phyloP scores from a whole-genome alignment of 1,284 basidiomycete genomes.

The Ustilago curta region DNA sequence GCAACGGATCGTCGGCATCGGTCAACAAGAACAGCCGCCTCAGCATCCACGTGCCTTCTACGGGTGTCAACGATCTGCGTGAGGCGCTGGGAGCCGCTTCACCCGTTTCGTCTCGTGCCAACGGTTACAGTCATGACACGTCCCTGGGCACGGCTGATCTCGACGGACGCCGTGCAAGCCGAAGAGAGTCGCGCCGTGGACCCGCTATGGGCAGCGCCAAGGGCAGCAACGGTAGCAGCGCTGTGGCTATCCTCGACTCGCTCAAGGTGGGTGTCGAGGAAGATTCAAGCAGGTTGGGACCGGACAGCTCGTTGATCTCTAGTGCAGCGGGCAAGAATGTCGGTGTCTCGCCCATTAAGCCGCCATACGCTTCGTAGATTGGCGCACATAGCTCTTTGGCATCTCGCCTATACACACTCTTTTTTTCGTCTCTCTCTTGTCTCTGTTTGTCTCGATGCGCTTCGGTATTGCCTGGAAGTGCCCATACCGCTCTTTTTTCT shows the following conservation, averaged over 20 bases:
- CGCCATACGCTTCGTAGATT: slow-evolving; percentile 37
- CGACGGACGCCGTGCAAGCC: slow-evolving; percentile 35
- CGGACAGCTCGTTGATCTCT: slow-evolving; percentile 27
- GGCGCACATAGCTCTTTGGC: not conserved
- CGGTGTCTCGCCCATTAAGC: slow-evolving; percentile 18
- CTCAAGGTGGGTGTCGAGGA: slow-evolving; percentile 47
- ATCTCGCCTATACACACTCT: not conserved
- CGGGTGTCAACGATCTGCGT: slow-evolving; percentile 54
- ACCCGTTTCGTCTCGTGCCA: slow-evolving; percentile 14
- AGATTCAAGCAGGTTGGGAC: slow-evolving; percentile 27
- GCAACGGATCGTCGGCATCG: slow-evolving; percentile 35
- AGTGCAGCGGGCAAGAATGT: slow-evolving; percentile 5
- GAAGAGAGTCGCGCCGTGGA: slow-evolving; percentile 42
- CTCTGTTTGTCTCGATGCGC: slow-evolving; percentile 3
- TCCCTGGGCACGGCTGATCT: slow-evolving; percentile 16
- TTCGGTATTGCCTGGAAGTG: slow-evolving; percentile 3
- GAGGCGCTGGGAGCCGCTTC: slow-evolving; percentile 43
- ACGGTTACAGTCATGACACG: slow-evolving; percentile 26
- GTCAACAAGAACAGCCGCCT: slow-evolving; percentile 23
- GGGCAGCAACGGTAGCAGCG: slow-evolving; percentile 27
- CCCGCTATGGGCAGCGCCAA: slow-evolving; percentile 12
- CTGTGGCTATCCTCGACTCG: slow-evolving; percentile 47
- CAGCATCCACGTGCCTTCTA: slow-evolving; percentile 29
- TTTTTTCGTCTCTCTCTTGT: slow-evolving; percentile 4
- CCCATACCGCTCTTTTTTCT: slow-evolving; percentile 22